Evolutionary conservation across 2,329 filamentous ascomycete genomes (phyloP), one percentile per base, ranked within the genome.

Genomic region (Alternaria sp.): DNA sequence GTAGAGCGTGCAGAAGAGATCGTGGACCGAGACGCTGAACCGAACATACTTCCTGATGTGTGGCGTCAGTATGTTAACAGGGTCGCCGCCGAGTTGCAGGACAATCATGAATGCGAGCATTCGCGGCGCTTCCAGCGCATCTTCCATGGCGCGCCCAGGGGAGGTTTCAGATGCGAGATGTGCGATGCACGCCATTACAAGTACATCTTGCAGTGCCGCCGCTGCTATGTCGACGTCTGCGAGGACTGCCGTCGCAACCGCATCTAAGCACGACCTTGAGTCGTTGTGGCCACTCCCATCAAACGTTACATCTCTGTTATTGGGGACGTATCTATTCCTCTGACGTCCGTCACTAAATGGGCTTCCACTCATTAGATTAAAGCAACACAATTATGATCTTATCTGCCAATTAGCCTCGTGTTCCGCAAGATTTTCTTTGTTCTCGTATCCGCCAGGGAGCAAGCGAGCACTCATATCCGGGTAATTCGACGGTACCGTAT

Each of bases 71-170:
- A 62, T 7, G 56, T 76, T 5, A 17, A 46, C 5, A 43, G 61
- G 26, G 65, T 76, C 3, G 54, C 56, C 2, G 52, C 51, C 3
- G 49, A 72, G 12, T 30, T 77, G 4, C 51, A 55, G 7, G 51
- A 75, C 1, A 68, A 65, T 11, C 63, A 76, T 44, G 71, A 76
- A 11, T 77, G 73, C 44, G 62, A 65, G 32, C 72, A 76, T 57
- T 57, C 61, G 1, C 57, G 69, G 4, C 49, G 52, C 5, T 72
- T 77, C 19, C 32, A 68, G 47, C 64, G 65, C 13, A 57, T 74
- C 7, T 45, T 36, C n/a, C 8, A 45, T 12, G 50, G 60, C 5
- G 51, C 21, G 7, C 57, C 26, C 15, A 32, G 64, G 40, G 25
- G 63, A 12, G 59, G 68, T 1, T 72, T 73, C 54, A 63, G 54